Base-by-base conservation (phyloP, 2,329 filamentous ascomycete species). In the Trichoderma endophyticum region DNA sequence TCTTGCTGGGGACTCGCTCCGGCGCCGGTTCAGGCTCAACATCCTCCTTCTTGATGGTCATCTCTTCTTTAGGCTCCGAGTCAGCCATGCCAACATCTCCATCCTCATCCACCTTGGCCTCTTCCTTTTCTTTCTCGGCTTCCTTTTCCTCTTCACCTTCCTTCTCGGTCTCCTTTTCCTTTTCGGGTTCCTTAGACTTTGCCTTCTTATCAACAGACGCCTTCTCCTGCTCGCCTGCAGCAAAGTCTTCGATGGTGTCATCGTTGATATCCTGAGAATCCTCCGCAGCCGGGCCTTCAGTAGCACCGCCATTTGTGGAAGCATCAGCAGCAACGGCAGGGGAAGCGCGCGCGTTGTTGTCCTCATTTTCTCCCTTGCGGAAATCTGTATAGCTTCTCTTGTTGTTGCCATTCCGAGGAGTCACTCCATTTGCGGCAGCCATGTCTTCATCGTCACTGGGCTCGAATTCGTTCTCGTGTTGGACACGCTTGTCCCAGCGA, bases 381-480 rank as follows among this genome's bases (percentile, higher is more conserved):
- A 83, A 88, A 75, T 89, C 87, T 65, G 81, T 83, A 75, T 89
- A 89, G 1, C 83, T 83, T 21, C 86, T 85, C 75, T 85, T 84
- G 70, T 85, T 84, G 70, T 82, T 84, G 32, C 83, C 85, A 34
- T 83, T 86, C 36, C 82, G 80, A 39, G 81, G 81, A 66, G 88
- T 90, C 54, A 94, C 87, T 18, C 94, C 95, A 75, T 96, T 93
- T 48, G 88, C 87, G 56, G 85, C 85, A 56, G 88, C 88, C 81
- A 94, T 89, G 12, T 97, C 94, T 77, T 98, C 95, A 73, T 97
- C 94, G 73, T 97, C 94, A 74, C 93, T 97, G 57, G 96, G 93
- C 72, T 94, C 93, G 57, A 95, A 89, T 79, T 98, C 95, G 76
- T 92, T 93, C 8, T 93, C 89, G 72, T 93, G 89, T 68, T 90